phyloP scores from a whole-genome alignment of 768 basidiomycete species.

The Psilocybe tampanensis region DNA sequence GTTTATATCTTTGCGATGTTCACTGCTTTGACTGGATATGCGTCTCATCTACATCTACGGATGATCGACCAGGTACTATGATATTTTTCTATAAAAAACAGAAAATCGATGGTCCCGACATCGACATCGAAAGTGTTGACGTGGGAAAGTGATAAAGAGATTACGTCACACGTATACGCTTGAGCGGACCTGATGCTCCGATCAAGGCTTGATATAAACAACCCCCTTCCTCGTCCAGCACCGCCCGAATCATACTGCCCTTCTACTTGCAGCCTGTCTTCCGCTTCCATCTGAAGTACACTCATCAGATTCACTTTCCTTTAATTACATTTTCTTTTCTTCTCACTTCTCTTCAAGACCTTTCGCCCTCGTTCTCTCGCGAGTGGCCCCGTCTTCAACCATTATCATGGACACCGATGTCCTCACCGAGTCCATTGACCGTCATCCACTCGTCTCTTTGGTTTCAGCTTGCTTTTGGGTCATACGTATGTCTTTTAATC shows the following conservation, averaged over 20 bases:
- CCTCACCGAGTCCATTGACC: slow-evolving; percentile 36
- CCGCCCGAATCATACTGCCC: slow-evolving; percentile 4
- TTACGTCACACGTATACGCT: slow-evolving; percentile 9
- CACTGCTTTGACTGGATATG: too few species aligned
- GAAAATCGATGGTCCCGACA: too few species aligned
- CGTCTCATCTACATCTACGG: too few species aligned
- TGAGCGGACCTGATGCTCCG: slow-evolving; percentile 13
- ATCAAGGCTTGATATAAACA: not conserved
- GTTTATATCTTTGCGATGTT: not conserved
- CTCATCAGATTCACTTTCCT: not conserved
- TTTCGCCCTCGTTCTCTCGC: not conserved
- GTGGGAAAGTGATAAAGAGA: not conserved
- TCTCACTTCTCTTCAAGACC: not conserved
- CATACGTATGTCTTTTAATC: slow-evolving; percentile 55
- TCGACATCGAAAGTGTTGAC: too few species aligned
- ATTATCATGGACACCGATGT: slow-evolving; percentile 39
- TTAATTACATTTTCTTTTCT: not conserved
- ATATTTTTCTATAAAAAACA: too few species aligned
- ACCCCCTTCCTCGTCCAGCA: not conserved
- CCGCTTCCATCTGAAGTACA: slow-evolving; percentile 1
- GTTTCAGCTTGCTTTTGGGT: slow-evolving; percentile 86
- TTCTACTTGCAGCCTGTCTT: not conserved
- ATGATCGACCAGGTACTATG: too few species aligned
- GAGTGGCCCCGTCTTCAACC: not conserved
- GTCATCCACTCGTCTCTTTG: slow-evolving; percentile 76